phyloP scores from a whole-genome alignment of 1,284 basidiomycete genomes.

The Austropuccinia psidii region DNA sequence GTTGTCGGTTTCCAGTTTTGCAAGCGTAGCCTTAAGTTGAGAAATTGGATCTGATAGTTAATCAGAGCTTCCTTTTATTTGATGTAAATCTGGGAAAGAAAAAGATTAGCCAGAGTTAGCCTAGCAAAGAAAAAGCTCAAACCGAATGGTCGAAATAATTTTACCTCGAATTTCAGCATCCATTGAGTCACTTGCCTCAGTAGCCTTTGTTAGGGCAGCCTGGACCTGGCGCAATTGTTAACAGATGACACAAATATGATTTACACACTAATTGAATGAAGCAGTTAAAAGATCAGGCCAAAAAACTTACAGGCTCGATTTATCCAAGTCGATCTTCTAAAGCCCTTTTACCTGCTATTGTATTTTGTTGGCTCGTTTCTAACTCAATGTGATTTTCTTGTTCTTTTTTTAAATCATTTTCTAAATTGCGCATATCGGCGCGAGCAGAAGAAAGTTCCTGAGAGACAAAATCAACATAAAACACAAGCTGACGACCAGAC shows the following conservation, averaged over 20 bases:
- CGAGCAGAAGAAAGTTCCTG: constrained; percentile 1
- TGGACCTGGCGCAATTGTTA: constrained; percentile 16
- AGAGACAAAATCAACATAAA: not conserved
- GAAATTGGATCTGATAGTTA: constrained; percentile 9
- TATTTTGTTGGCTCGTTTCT: not conserved
- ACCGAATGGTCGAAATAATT: too few relatives aligned
- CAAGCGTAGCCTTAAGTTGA: constrained; percentile 6
- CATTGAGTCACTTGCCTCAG: constrained; percentile 16
- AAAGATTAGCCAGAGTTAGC: too few relatives aligned
- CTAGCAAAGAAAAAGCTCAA: too few relatives aligned
- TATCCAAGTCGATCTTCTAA: constrained; percentile 13
- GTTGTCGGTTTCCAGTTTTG: constrained; percentile 19
- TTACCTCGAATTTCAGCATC: constrained; percentile 33
- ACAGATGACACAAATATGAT: too few relatives aligned
- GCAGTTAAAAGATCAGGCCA: too few relatives aligned
- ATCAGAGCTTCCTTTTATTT: not conserved
- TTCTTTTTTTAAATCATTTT: not conserved
- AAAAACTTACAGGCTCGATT: constrained; percentile 2
- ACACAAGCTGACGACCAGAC: too few relatives aligned
- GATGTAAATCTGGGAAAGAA: not conserved
- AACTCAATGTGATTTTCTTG: not conserved
- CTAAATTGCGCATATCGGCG: not conserved
- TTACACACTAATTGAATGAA: too few relatives aligned
- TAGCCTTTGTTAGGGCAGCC: constrained; percentile 23
- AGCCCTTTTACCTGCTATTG: not conserved